Conservation (phyloP, 2,329 filamentous ascomycete species). For the Nemania abortiva region DNA sequence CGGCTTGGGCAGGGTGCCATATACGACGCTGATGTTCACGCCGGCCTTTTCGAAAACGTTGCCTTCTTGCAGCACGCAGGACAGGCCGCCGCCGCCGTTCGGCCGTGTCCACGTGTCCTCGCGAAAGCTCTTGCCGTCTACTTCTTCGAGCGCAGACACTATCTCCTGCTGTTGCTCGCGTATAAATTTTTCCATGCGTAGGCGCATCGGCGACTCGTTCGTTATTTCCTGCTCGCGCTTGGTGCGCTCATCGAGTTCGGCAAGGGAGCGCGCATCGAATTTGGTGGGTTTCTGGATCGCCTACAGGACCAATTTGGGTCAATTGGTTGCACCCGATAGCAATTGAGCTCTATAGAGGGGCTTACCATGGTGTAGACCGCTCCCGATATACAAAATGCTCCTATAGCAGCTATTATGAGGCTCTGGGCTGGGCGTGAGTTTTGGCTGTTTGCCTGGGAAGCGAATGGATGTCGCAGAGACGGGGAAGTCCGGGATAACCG, state of each 20-base stretch:
- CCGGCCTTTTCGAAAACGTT: constrained; percentile 98
- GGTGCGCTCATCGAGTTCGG: constrained; percentile 83
- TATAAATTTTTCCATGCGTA: constrained; percentile 97
- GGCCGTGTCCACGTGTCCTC: constrained; percentile 88
- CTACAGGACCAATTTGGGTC: constrained; percentile 50
- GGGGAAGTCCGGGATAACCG: constrained; percentile 36
- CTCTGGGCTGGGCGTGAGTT: constrained; percentile 39
- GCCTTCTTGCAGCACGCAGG: constrained; percentile 93
- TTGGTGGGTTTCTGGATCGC: constrained; percentile 57
- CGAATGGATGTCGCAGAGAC: constrained; percentile 42
- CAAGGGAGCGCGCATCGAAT: constrained; percentile 77
- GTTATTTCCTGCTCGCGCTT: constrained; percentile 83
- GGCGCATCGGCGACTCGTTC: constrained; percentile 89
- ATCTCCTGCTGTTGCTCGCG: constrained; percentile 93
- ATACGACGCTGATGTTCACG: constrained; percentile 94
- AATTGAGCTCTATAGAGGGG: background rate
- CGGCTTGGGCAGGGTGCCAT: constrained; percentile 86
- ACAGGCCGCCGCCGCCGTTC: constrained; percentile 91
- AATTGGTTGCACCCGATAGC: constrained; percentile 30
- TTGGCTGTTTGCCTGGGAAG: constrained; percentile 38
- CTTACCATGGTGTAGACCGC: constrained; percentile 46
- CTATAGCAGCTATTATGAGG: constrained; percentile 41
- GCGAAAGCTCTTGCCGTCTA: constrained; percentile 86
- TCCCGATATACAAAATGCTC: constrained; percentile 38
- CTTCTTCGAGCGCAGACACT: constrained; percentile 81